phyloP scores from a whole-genome alignment of 192 early-diverging fungal genomes.

The Coemansia sp. region DNA sequence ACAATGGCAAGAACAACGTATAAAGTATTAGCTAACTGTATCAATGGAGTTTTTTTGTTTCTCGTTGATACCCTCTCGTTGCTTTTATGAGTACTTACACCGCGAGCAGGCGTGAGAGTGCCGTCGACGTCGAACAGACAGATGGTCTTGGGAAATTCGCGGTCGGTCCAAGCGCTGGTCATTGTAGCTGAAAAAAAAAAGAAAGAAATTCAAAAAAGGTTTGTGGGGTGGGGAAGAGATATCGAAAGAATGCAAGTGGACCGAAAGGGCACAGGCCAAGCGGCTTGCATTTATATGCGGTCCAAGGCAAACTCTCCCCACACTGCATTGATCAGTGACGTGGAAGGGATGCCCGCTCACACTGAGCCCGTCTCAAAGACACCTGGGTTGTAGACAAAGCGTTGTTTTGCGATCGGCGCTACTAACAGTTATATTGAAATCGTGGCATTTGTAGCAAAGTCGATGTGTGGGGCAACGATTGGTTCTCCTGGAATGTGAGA shows the following conservation, averaged over 20 bases:
- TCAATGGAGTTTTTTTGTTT: too few species aligned
- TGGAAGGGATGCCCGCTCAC: neutral
- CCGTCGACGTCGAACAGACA: constrained; percentile 98
- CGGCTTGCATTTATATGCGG: constrained; percentile 12
- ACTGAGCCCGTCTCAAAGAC: neutral
- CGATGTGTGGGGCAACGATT: constrained; percentile 8
- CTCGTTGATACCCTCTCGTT: neutral
- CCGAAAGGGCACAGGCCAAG: neutral
- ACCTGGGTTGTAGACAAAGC: neutral
- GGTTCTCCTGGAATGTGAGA: neutral
- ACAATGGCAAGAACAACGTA: neutral
- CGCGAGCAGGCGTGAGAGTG: constrained; percentile 93
- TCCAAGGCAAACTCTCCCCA: neutral
- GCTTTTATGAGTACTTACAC: constrained; percentile 59
- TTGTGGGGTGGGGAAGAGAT: neutral
- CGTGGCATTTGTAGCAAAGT: neutral
- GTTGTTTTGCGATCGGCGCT: constrained; percentile 10
- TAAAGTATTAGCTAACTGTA: neutral
- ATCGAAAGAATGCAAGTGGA: constrained; percentile 2
- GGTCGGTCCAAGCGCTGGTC: constrained; percentile 60
- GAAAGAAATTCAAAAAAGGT: neutral
- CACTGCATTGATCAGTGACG: neutral
- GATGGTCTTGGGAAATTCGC: constrained; percentile 78
- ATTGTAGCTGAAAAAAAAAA: constrained; percentile 12
- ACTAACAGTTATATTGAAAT: neutral